Percentiles rank a stretch among this genome's conserved stretches.
Conservation (phyloP, 2,329 filamentous ascomycete species). For the Fusarium drepaniforme region DNA sequence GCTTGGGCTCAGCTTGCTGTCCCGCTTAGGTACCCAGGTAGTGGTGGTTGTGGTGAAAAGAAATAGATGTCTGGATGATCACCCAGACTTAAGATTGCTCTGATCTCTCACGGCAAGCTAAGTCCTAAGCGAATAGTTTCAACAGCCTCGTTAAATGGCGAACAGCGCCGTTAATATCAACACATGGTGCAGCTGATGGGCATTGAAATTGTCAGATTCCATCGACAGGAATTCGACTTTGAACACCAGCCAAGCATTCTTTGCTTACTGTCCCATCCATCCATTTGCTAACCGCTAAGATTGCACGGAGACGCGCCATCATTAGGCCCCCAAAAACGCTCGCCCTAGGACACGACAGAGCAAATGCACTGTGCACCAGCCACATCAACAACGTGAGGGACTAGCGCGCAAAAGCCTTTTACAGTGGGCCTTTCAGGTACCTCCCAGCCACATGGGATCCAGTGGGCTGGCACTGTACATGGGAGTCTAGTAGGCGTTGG, state of each 20-base stretch:
- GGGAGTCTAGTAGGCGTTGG: constrained; percentile 35
- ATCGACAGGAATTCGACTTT: not conserved
- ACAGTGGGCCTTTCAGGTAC: constrained; percentile 26
- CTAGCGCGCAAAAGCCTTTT: constrained; percentile 35
- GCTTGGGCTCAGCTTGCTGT: not conserved
- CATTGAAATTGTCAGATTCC: not conserved
- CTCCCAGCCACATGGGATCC: constrained; percentile 39
- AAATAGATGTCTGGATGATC: constrained; percentile 1
- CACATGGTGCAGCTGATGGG: not conserved
- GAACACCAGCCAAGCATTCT: not conserved
- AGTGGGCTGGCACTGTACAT: constrained; percentile 37
- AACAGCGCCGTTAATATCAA: not conserved
- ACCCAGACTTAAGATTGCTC: constrained; percentile 1
- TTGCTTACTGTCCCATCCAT: not conserved
- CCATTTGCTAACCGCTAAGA: not conserved
- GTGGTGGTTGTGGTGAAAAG: not conserved
- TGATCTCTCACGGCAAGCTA: not conserved
- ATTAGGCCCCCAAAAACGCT: constrained; percentile 3
- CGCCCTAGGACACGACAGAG: not conserved
- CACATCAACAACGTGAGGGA: constrained; percentile 28
- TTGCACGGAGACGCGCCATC: not conserved
- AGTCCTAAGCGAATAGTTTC: constrained; percentile 1
- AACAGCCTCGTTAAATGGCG: not conserved
- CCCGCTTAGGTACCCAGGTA: not conserved
- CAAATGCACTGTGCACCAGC: constrained; percentile 38